Conservation (phyloP, 106 monocot genomes). For the Platanthera guangdongensis region DNA sequence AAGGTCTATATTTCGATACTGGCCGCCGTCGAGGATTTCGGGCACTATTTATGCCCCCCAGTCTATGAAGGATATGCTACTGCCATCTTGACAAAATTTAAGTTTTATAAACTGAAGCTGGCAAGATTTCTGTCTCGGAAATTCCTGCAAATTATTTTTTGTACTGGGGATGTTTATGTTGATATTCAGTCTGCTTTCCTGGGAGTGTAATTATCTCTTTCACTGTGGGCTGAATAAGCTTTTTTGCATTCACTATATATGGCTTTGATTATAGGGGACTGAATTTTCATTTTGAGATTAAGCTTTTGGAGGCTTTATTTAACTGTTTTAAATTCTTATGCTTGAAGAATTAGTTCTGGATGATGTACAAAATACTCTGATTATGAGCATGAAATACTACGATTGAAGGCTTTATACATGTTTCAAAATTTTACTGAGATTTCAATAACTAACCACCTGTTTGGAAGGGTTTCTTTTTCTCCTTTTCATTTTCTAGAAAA, state of each 20-base stretch:
- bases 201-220: background rate
- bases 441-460: too few relatives aligned
- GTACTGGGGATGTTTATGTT: background rate
- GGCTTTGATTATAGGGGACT: background rate
- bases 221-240: background rate
- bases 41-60: slow-evolving; percentile 53
- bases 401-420: too few relatives aligned
- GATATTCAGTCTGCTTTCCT: background rate
- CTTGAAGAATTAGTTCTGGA: background rate
- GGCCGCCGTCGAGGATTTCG: slow-evolving; percentile 87
- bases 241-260: background rate
- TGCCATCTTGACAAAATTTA: slow-evolving; percentile 13
- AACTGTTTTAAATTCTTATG: background rate
- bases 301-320: background rate
- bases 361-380: background rate
- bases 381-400: too few relatives aligned
- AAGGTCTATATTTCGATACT: slow-evolving; percentile 81
- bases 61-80: slow-evolving; percentile 3
- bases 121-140: background rate
- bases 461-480: too few relatives aligned
- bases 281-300: background rate
- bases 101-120: background rate
- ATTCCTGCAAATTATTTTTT: background rate
- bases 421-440: too few relatives aligned
- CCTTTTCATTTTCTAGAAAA: too few relatives aligned